A percentile compares a stretch with the other conserved stretches of the same genome.
Conservation (phyloP, 352 stramenopile species). For the Pythium brachiatum region DNA sequence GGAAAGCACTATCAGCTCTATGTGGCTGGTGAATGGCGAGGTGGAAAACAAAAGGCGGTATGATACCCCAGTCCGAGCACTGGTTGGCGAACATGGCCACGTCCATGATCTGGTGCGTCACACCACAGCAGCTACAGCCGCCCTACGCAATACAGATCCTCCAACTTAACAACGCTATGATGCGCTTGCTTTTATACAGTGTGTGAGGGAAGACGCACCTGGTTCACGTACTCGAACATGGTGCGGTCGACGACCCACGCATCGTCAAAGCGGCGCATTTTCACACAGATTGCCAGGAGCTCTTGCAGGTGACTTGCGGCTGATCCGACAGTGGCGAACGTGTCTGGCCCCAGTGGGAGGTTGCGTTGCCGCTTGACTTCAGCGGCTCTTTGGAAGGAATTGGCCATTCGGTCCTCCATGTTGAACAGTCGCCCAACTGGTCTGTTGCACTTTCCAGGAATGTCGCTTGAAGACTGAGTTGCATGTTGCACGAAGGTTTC, state of each 20-base stretch:
- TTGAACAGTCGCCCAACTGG: conserved; percentile 9
- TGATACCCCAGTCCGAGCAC: conserved; percentile 91
- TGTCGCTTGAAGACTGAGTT: conserved; percentile 11
- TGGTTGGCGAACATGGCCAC: conserved; percentile 77
- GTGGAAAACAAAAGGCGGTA: too few relatives aligned
- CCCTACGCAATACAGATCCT: conserved; percentile 63
- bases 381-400: conserved; percentile 3
- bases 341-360: too few relatives aligned
- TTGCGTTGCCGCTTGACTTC: background rate
- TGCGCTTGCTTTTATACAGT: background rate
- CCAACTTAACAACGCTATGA: too few relatives aligned
- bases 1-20: too few relatives aligned
- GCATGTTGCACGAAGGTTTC: conserved; percentile 20
- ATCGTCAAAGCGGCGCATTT: conserved; percentile 75
- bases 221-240: conserved; percentile 94
- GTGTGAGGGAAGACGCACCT: conserved; percentile 31
- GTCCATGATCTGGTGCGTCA: conserved; percentile 87
- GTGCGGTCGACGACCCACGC: conserved; percentile 90
- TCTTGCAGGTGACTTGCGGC: conserved; percentile 3
- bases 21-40: too few relatives aligned
- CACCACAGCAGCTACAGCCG: conserved; percentile 90
- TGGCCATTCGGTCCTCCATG: background rate
- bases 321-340: too few relatives aligned
- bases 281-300: background rate
- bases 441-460: conserved; percentile 17